Evolutionary conservation across 2,329 filamentous ascomycete genomes (phyloP).

Genomic region (Didymella pomorum): DNA sequence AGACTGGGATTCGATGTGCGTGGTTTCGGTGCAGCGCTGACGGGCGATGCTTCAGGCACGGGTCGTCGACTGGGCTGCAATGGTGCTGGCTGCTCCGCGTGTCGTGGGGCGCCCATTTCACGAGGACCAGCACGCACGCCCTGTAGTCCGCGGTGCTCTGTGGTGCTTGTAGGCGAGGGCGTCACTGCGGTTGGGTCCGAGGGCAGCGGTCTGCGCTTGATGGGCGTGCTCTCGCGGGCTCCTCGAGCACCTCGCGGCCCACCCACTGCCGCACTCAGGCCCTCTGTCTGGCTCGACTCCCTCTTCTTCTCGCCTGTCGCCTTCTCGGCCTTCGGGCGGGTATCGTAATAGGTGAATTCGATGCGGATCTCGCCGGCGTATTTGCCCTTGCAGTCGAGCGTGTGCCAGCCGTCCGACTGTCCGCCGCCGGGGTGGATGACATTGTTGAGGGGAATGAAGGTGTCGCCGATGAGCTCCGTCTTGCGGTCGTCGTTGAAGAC

Average conservation of each 20-base stretch:
- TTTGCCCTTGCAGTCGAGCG: conserved; percentile 85
- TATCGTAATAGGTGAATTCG: conserved; percentile 96
- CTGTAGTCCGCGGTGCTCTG: conserved; percentile 43
- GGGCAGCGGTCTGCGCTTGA: conserved; percentile 86
- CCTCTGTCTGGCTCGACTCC: conserved; percentile 47
- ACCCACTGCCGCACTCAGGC: conserved; percentile 50
- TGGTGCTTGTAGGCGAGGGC: conserved; percentile 42
- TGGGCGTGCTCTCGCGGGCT: conserved; percentile 63
- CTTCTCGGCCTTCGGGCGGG: conserved; percentile 81
- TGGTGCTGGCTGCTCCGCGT: conserved; percentile 33
- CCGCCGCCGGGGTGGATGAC: conserved; percentile 87
- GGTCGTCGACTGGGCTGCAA: conserved; percentile 39
- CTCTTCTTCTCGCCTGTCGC: conserved; percentile 63
- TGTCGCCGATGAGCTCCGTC: conserved; percentile 94
- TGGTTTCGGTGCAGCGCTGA: conserved; percentile 29
- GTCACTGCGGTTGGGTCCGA: conserved; percentile 72
- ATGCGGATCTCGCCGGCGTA: conserved; percentile 95
- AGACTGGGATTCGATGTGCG: conserved; percentile 35
- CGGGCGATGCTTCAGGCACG: conserved; percentile 30
- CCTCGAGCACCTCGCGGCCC: conserved; percentile 44
- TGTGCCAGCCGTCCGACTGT: conserved; percentile 94
- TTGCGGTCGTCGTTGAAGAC: conserved; percentile 99
- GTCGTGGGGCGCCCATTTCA: conserved; percentile 47
- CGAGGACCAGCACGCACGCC: conserved; percentile 45
- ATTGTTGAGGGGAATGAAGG: conserved; percentile 82